Base-by-base conservation (phyloP, 768 basidiomycete species). In the Russula emetica region DNA sequence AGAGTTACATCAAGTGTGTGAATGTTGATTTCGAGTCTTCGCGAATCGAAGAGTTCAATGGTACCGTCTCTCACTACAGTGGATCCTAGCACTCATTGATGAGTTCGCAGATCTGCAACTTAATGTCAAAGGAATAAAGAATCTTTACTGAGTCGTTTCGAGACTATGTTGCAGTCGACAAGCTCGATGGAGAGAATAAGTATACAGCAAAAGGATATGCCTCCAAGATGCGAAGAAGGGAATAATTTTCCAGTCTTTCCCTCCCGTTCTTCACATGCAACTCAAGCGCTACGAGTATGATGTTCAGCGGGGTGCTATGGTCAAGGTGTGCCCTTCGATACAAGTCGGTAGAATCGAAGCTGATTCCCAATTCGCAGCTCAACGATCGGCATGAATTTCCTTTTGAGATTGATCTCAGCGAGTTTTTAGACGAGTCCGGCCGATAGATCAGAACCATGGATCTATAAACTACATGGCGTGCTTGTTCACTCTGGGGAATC, bases 201-300 rank as follows among this genome's bases (percentile, higher is more conserved):
- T 98, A 98, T 76, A 89, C 92, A 71, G 96, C 97, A 20, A 97
- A 98, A 76, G 97, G 95, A 30, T 85, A 86, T 68, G 97, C 54
- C 82, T 99, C 50, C 97, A 99, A 76, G 96, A 97, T 72, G 97
- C 97, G n/a, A 95, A 94, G 79, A 99, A 99, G 81, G 97, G 97
- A 66, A 98, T 98, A 69, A 92, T 98, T 71, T 99, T 99, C 79
- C 85, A 95, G 73, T 90, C 92, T 20, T 98, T 99, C 82, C 97
- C 97, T n/a, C 96, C 97, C 16, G 96, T 98, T 24, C 86, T 99
- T 59, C 97, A 99, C 73, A 80, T 99, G 30, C 97, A 99, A 75
- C 86, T 98, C 71, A 95, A 98, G 76, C 90, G 97, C 54, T 99
- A 98, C 77, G 97, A 99, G 75, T 99, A 99, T 74, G 97, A 98